phyloP scores from a whole-genome alignment of 1,284 basidiomycete species.

The Ganoderma leucocontextum region DNA sequence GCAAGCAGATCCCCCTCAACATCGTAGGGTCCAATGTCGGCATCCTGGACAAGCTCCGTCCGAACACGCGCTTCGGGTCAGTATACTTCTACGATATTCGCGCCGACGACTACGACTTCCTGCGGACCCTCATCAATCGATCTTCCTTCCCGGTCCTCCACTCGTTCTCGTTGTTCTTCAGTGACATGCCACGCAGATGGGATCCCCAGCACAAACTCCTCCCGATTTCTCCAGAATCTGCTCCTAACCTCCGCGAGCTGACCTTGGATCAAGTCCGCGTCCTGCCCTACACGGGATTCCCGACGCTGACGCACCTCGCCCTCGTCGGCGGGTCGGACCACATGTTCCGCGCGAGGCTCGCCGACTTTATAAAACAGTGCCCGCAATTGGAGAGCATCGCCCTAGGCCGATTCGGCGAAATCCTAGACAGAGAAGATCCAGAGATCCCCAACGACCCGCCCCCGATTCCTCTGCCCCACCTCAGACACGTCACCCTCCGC shows the following conservation, averaged over 20 bases:
- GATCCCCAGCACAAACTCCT: neutral
- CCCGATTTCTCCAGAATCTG: neutral
- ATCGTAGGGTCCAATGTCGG: neutral
- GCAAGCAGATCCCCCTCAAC: neutral
- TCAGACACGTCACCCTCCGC: conserved; percentile 9
- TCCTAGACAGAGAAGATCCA: neutral
- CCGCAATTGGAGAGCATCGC: conserved; percentile 7
- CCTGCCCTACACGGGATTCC: neutral
- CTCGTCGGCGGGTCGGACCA: neutral
- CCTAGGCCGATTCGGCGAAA: neutral
- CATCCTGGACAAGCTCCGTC: neutral
- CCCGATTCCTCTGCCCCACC: conserved; percentile 6
- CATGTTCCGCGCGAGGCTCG: neutral
- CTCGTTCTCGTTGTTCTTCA: neutral
- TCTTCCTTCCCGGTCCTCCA: neutral
- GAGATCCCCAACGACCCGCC: neutral
- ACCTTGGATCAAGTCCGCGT: neutral
- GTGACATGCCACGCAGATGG: neutral
- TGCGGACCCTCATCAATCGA: neutral
- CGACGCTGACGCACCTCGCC: conserved; percentile 7
- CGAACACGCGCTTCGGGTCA: neutral
- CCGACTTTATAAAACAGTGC: conserved; percentile 2
- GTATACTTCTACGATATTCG: neutral
- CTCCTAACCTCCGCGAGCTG: neutral
- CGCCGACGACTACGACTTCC: neutral